A percentile compares a stretch with the other conserved stretches of the same genome.
phyloP scores from a whole-genome alignment of 2,329 filamentous ascomycete species.

The Thielaviopsis ethacetica region DNA sequence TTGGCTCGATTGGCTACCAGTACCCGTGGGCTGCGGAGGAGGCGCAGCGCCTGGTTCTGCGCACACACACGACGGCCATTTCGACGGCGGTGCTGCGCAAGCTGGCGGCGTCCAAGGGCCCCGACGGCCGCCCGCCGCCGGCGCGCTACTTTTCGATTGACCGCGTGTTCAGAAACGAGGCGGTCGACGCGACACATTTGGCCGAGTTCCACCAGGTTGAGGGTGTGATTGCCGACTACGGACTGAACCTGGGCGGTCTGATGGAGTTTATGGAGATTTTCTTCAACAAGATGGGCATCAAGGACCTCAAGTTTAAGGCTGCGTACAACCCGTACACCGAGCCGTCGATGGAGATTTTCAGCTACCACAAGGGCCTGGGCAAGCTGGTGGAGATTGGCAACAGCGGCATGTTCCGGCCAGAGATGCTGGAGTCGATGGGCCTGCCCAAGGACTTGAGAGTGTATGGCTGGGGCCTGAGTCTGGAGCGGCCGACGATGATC shows the following conservation, averaged over 20 bases:
- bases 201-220: constrained; percentile 98
- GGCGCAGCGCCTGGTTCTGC: constrained; percentile 70
- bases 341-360: constrained; percentile 96
- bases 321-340: constrained; percentile 94
- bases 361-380: constrained; percentile 72
- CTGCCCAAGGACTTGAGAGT: constrained; percentile 81
- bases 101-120: constrained; percentile 65
- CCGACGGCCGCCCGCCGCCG: constrained; percentile 44
- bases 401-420: constrained; percentile 94
- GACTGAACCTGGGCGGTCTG: constrained; percentile 75
- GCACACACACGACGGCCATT: constrained; percentile 90
- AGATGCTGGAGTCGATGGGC: constrained; percentile 94
- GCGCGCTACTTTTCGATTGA: constrained; percentile 99
- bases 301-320: constrained; percentile 78
- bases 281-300: constrained; percentile 90
- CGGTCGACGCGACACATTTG: constrained; percentile 89
- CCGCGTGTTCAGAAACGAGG: constrained; percentile 94
- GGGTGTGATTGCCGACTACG: constrained; percentile 95
- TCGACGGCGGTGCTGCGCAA: constrained; percentile 84
- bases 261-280: constrained; percentile 92
- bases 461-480: constrained; percentile 80
- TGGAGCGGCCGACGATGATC: constrained; percentile 97
- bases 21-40: constrained; percentile 88
- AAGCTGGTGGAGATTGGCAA: constrained; percentile 98
- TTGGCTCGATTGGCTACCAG: constrained; percentile 87